Evolutionary conservation across 768 basidiomycete species (phyloP).

Genomic region (Saitozyma sp.): DNA sequence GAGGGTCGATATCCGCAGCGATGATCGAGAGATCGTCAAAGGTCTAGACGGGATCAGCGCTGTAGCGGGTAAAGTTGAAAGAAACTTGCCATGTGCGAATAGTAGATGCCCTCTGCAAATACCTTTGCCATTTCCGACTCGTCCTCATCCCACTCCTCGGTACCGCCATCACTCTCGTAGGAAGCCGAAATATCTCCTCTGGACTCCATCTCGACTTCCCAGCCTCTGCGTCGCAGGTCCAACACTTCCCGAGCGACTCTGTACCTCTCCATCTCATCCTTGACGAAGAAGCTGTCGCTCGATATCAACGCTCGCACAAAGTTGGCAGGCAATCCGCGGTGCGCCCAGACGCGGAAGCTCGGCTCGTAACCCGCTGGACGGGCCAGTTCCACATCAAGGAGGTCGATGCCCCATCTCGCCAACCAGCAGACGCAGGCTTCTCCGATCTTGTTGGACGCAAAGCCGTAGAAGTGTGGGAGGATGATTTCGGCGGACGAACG

Average conservation of each 20-base stretch:
- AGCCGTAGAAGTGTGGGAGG: constrained; percentile 69
- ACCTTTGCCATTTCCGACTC: constrained; percentile 69
- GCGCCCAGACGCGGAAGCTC: constrained; percentile 63
- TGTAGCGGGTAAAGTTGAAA: background rate
- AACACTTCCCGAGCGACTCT: constrained; percentile 72
- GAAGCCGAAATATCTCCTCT: background rate
- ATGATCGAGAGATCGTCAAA: constrained; percentile 77
- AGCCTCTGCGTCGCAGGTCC: constrained; percentile 58
- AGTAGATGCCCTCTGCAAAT: constrained; percentile 78
- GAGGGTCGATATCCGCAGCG: constrained; percentile 71
- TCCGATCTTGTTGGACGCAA: constrained; percentile 85
- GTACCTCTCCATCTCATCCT: constrained; percentile 76
- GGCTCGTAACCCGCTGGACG: background rate
- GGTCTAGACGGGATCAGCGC: constrained; percentile 49
- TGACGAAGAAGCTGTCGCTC: constrained; percentile 77
- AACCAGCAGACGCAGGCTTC: constrained; percentile 88
- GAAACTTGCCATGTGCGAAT: constrained; percentile 73
- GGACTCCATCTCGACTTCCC: constrained; percentile 33
- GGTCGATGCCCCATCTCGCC: constrained; percentile 77
- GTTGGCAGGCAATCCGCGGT: constrained; percentile 67
- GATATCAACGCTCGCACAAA: constrained; percentile 76
- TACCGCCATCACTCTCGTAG: background rate
- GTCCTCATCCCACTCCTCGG: constrained; percentile 47
- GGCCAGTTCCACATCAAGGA: constrained; percentile 65
- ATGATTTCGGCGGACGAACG: background rate